Evolutionary conservation across 345 rosid species (phyloP), one percentile per base, ranked within the genome.

Genomic region (Arabidopsis arenosa): DNA sequence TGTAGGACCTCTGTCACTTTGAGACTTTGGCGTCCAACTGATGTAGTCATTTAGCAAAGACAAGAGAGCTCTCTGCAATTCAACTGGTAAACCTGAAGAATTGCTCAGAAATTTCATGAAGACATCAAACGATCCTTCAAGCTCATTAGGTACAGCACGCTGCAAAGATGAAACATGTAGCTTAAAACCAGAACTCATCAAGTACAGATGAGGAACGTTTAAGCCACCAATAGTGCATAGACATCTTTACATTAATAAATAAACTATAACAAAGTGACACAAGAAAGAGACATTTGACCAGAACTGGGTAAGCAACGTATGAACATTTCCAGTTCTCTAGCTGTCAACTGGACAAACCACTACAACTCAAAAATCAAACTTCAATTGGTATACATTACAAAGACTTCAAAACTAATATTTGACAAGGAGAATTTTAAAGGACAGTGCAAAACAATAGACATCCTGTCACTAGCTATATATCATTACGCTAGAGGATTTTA

Each of bases 61-160:
- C 71, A 95, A 83, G 36, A 90, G 77, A 54, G 97, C 87, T 58
- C 70, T 37, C 75, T 84, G 92, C 73, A 90, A 72, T 82, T 83
- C 80, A 77, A 74, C 70, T 15, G 92, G 84, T 52, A 86, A 77
- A 66, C 84, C 80, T 71, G 83, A 78, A 80, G 91, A 83, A 68
- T 77, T 79, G 75, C 72, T 83, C 75, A 89, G 80, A 82, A 82
- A 78, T 79, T 85, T 87, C 81, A 87, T 76, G 73, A 90, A 88
- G 85, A 89, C 83, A 41, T 95, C 97, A 83, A 90, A 89, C 3
- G 91, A 88, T 70, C 96, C 97, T 79, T 95, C 97, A 83, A 92
- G 78, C 58, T 73, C 85, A 75, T 83, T 78, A 9, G 85, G 97
- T 79, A 86, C 73, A 26, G 70, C 53, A 77, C 79, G 83, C 99